A percentile compares a stretch with the other conserved stretches of the same genome.
These are phyloP conservation scores for Didymella arachidicola DNA, from an alignment of 2,329 filamentous ascomycete genomes.

Conservation along the genomic window DNA sequence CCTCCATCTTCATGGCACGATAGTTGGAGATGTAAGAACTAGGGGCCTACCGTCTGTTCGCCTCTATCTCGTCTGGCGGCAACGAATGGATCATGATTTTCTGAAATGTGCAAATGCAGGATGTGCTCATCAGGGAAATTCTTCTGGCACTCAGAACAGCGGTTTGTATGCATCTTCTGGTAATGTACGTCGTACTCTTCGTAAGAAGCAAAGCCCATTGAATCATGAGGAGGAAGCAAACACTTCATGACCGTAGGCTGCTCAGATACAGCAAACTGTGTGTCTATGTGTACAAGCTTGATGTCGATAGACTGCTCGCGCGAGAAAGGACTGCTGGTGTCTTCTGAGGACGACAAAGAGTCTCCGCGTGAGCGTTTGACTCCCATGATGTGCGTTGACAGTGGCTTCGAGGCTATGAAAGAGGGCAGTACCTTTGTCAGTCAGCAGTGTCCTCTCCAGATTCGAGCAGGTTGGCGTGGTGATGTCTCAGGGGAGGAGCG, in stretches of 20 bases:
- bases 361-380: slow-evolving; percentile 66
- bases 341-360: slow-evolving; percentile 55
- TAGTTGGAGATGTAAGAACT: background rate
- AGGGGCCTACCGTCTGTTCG: slow-evolving; percentile 77
- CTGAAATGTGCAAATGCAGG: slow-evolving; percentile 83
- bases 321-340: slow-evolving; percentile 43
- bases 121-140: slow-evolving; percentile 89
- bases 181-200: slow-evolving; percentile 90
- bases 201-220: slow-evolving; percentile 75
- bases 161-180: slow-evolving; percentile 78
- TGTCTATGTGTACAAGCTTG: slow-evolving; percentile 65
- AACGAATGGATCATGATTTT: slow-evolving; percentile 85
- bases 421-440: slow-evolving; percentile 14
- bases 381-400: slow-evolving; percentile 54
- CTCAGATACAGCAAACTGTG: slow-evolving; percentile 33
- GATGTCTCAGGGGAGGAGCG: slow-evolving; percentile 5
- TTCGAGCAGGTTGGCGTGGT: background rate
- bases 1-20: background rate
- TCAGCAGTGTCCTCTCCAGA: slow-evolving; percentile 2
- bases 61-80: slow-evolving; percentile 77
- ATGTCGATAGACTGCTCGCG: slow-evolving; percentile 39
- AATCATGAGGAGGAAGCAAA: slow-evolving; percentile 79
- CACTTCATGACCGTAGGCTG: slow-evolving; percentile 71
- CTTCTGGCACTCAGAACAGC: slow-evolving; percentile 82
- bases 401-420: slow-evolving; percentile 16